A percentile compares a stretch with the other conserved stretches of the same genome.
phyloP scores from a whole-genome alignment of 2,329 filamentous ascomycete species.

The Monosporascus ibericus region DNA sequence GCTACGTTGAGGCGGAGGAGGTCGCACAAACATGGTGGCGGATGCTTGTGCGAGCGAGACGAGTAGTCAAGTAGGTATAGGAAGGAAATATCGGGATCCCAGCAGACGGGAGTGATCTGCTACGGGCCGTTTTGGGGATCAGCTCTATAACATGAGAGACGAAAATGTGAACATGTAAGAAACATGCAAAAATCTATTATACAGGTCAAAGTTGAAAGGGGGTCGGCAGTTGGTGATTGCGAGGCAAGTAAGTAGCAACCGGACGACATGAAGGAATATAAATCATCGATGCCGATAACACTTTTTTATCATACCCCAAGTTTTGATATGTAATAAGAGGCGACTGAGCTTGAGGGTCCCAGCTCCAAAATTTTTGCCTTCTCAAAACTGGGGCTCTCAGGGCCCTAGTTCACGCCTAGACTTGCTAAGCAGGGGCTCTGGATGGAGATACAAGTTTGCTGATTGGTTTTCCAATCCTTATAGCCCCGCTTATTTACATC shows the following conservation, averaged over 20 bases:
- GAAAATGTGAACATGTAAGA: background rate
- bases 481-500: too few relatives aligned
- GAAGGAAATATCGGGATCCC: background rate
- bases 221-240: too few relatives aligned
- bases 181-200: too few relatives aligned
- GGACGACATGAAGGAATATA: too few relatives aligned
- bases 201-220: too few relatives aligned
- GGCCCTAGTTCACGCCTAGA: too few relatives aligned
- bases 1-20: conserved; percentile 16
- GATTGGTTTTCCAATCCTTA: too few relatives aligned
- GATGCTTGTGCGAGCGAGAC: conserved; percentile 2
- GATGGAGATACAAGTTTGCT: too few relatives aligned
- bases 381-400: background rate
- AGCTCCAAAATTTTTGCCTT: conserved; percentile 17
- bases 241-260: too few relatives aligned
- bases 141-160: background rate
- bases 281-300: too few relatives aligned
- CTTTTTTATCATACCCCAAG: background rate
- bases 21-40: conserved; percentile 22
- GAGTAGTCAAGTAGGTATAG: conserved; percentile 13
- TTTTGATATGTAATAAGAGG: conserved; percentile 5
- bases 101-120: background rate
- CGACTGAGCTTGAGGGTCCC: conserved; percentile 6
- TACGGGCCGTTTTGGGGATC: background rate
- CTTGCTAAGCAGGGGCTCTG: too few relatives aligned